Evolutionary conservation across 2,329 filamentous ascomycete genomes (phyloP).

Genomic region (Pseudogymnoascus sp.): DNA sequence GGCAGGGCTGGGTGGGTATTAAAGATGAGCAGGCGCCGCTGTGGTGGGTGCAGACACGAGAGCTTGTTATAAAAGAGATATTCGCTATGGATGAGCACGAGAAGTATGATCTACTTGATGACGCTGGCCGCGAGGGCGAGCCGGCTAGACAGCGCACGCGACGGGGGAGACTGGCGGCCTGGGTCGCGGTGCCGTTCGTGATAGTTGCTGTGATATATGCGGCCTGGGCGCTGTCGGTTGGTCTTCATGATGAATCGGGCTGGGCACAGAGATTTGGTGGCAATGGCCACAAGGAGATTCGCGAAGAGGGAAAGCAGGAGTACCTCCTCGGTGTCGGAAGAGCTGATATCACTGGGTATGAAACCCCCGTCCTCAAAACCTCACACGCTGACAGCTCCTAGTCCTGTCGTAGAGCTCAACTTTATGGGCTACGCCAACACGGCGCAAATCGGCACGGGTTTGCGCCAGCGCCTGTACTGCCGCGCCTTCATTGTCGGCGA

Average conservation of each 20-base stretch:
- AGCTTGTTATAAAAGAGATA: conserved; percentile 5
- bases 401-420: conserved; percentile 82
- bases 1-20: conserved; percentile 7
- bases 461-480: conserved; percentile 82
- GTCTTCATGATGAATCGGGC: background rate
- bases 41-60: conserved; percentile 6
- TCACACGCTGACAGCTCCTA: conserved; percentile 22
- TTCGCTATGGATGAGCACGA: conserved; percentile 6
- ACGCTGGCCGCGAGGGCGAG: background rate
- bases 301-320: conserved; percentile 21
- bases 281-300: conserved; percentile 7
- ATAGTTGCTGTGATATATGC: conserved; percentile 9
- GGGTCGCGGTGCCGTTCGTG: background rate
- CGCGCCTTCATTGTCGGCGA: conserved; percentile 82
- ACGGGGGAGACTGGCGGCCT: background rate
- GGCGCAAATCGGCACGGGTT: conserved; percentile 72
- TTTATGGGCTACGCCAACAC: conserved; percentile 87
- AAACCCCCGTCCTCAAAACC: background rate
- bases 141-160: background rate
- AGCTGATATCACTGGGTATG: conserved; percentile 63
- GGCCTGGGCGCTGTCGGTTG: background rate
- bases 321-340: conserved; percentile 64
- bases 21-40: conserved; percentile 6
- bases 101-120: conserved; percentile 4
- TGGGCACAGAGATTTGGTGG: background rate